Conservation (phyloP, 192 early-diverging fungal genomes). For the Coemansia sp. region DNA sequence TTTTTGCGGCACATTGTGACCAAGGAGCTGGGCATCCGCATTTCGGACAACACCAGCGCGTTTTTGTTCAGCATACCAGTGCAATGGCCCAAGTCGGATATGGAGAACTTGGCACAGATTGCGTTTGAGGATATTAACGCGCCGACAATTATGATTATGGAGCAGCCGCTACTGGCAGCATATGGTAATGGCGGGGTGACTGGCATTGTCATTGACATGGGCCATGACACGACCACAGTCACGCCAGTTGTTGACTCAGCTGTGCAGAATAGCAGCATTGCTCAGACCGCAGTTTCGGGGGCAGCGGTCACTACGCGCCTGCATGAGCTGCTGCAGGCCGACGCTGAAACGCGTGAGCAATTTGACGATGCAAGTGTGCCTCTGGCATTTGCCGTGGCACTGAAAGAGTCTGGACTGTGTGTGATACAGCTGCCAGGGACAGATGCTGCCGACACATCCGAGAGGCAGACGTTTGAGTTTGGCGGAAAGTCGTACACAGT, state of each 20-base stretch:
- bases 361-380: conserved; percentile 56
- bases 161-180: conserved; percentile 78
- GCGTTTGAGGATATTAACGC: conserved; percentile 92
- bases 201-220: conserved; percentile 90
- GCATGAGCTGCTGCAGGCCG: conserved; percentile 58
- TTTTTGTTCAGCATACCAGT: conserved; percentile 79
- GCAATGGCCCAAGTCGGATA: conserved; percentile 76
- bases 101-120: conserved; percentile 79
- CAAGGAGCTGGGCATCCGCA: conserved; percentile 73
- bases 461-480: conserved; percentile 57
- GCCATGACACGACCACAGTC: conserved; percentile 78
- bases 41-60: conserved; percentile 72
- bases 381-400: conserved; percentile 57
- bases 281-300: conserved; percentile 70
- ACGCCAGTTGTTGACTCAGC: conserved; percentile 77
- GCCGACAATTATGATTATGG: conserved; percentile 75
- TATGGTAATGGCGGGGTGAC: conserved; percentile 76
- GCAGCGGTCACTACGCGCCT: conserved; percentile 66
- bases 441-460: conserved; percentile 17
- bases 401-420: conserved; percentile 58
- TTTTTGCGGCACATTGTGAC: conserved; percentile 78
- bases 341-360: conserved; percentile 45
- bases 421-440: conserved; percentile 18
- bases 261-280: conserved; percentile 61
- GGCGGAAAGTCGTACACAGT: conserved; percentile 57